Evolutionary conservation across 2,329 filamentous ascomycete species (phyloP).

Genomic region (Talaromyces sp.): DNA sequence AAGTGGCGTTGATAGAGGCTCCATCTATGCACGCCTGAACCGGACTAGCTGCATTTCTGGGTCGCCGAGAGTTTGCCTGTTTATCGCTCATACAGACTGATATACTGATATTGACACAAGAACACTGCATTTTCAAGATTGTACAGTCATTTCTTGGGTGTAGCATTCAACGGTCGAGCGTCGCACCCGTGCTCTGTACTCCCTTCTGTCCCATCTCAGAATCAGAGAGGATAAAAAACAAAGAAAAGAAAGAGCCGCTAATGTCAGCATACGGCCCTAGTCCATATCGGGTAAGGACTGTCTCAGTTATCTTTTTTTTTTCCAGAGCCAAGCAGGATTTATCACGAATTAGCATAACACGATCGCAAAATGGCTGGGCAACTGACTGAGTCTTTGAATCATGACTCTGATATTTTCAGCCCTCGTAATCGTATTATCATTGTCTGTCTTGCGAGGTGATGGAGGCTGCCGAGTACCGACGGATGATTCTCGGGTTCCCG

Average conservation of each 20-base stretch:
- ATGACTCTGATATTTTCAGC: not conserved
- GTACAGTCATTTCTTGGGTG: not conserved
- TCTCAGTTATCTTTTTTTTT: not conserved
- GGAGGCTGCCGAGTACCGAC: not conserved
- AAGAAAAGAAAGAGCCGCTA: not conserved
- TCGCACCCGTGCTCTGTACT: not conserved
- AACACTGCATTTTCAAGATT: not conserved
- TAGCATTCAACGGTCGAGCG: not conserved
- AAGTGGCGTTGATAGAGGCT: constrained; percentile 12
- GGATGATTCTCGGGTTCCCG: constrained; percentile 4
- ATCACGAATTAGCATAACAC: not conserved
- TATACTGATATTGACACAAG: too few species aligned
- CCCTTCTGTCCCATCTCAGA: not conserved
- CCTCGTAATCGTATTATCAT: not conserved
- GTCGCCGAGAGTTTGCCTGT: not conserved
- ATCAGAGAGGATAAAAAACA: not conserved
- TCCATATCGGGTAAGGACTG: constrained; percentile 5
- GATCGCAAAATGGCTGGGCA: not conserved
- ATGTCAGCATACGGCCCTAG: not conserved
- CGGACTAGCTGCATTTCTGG: not conserved
- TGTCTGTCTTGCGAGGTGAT: too few species aligned
- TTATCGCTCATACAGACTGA: too few species aligned
- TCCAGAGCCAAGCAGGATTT: not conserved
- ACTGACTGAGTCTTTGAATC: not conserved
- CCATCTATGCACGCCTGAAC: not conserved